phyloP scores from a whole-genome alignment of 345 rosid species.

The Geranium brycei region DNA sequence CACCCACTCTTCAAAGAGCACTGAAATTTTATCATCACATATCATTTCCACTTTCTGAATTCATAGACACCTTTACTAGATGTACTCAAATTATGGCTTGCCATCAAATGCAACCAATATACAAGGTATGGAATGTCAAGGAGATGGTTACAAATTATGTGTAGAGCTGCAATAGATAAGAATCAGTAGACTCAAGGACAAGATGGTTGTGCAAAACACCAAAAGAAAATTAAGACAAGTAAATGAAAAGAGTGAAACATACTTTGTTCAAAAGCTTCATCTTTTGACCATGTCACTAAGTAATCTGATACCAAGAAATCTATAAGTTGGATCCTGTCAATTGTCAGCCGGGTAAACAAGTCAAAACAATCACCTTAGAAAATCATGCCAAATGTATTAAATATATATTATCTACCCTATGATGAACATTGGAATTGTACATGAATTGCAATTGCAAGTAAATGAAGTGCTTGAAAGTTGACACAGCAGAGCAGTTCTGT shows the following conservation, averaged over 20 bases:
- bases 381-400: neutral
- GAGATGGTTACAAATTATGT: neutral
- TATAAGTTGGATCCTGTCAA: conserved; percentile 62
- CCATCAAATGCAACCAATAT: neutral
- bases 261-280: conserved; percentile 46
- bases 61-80: neutral
- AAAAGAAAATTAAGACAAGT: neutral
- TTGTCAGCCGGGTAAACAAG: conserved; percentile 13
- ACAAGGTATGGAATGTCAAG: neutral
- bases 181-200: neutral
- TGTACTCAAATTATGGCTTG: neutral
- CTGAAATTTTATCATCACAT: conserved; percentile 27
- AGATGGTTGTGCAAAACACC: neutral
- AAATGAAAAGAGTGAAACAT: conserved; percentile 5
- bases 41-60: conserved; percentile 1
- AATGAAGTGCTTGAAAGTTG: neutral
- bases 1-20: conserved; percentile 62
- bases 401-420: neutral
- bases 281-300: conserved; percentile 43
- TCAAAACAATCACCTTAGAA: neutral
- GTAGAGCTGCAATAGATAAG: neutral
- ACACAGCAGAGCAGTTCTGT: neutral
- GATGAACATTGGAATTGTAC: neutral
- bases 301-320: conserved; percentile 67
- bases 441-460: neutral